Evolutionary conservation across 371 early-diverging fungal species (phyloP), one percentile per base, ranked within the genome.

Genomic region (Saksenaea oblongispora): DNA sequence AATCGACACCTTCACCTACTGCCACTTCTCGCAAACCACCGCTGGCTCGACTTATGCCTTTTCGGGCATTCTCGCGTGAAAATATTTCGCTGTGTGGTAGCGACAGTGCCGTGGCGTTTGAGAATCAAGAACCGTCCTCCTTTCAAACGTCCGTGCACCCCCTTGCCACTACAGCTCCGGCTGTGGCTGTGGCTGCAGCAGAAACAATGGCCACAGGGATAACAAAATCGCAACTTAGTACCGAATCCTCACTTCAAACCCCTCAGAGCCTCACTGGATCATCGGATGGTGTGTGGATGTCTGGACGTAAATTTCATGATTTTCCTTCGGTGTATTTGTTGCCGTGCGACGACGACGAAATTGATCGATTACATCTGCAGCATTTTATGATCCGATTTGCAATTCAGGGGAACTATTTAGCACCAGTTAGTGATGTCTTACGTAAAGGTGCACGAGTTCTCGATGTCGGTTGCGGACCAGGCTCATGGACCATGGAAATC

Each of bases 401-500:
- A 61, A 78, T 82, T 61, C 82, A 82, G 74, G 82, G 82, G 75
- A 80, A 78, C 35, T 83, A 80, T 58, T 59, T 80, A n/a, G 78
- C 83, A 34, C 83, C 83, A 31, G 80, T 83, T 26, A 78, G 66
- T 53, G 83, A 83, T 39, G 47, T 71, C 5, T 57, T 82, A 31
- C 70, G 82, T 34, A 76, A 78, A 44, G 82, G 82, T 0, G 77
- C 68, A n/a, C 69, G 68, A 11, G 75, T 82, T 2, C 61, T 82
- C 15, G 82, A 82, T 63, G 76, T 85, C 18, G 87, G 85, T 1
- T 85, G 85, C 59, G 87, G 87, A 3, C 71, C 76, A 14, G 87
- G 87, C 1, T 63, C 82, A 3, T 87, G 87, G 87, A 74, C 83
- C 27, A 83, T 79, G 79, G 85, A 83, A 37, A 84, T 85, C 64